Evolutionary conservation across 2,329 filamentous ascomycete species (phyloP).

Genomic region (Pseudogymnoascus sp.): DNA sequence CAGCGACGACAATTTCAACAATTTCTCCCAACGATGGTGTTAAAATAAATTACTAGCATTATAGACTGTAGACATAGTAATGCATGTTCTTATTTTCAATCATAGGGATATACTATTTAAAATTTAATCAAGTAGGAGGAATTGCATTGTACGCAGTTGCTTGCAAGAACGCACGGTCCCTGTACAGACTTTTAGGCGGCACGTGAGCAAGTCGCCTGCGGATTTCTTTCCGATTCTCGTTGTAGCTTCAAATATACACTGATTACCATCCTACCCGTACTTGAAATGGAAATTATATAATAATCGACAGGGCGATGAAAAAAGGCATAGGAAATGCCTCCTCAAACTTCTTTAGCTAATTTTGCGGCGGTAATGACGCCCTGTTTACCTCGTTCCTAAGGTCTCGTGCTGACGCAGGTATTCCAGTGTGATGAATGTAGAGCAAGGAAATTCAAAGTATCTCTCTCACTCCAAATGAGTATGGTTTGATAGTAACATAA

Average conservation of each 20-base stretch:
- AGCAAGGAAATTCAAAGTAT: slow-evolving; percentile 18
- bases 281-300: neutral
- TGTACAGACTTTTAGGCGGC: neutral
- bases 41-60: no score
- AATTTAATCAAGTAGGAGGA: no score
- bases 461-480: neutral
- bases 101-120: no score
- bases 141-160: no score
- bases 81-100: no score
- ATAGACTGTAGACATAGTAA: no score
- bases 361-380: neutral
- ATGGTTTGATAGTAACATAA: neutral
- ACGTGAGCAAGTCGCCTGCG: neutral
- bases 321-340: neutral
- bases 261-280: neutral
- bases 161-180: no score
- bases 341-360: neutral
- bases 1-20: no score
- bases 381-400: neutral
- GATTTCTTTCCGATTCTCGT: neutral
- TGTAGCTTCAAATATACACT: neutral
- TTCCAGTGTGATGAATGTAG: slow-evolving; percentile 18
- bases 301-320: neutral
- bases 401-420: neutral
- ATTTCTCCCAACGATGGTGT: no score